These are phyloP conservation scores for Nyssa sinensis DNA, from an alignment of 148 eudicot genomes.

Conservation along the genomic window DNA sequence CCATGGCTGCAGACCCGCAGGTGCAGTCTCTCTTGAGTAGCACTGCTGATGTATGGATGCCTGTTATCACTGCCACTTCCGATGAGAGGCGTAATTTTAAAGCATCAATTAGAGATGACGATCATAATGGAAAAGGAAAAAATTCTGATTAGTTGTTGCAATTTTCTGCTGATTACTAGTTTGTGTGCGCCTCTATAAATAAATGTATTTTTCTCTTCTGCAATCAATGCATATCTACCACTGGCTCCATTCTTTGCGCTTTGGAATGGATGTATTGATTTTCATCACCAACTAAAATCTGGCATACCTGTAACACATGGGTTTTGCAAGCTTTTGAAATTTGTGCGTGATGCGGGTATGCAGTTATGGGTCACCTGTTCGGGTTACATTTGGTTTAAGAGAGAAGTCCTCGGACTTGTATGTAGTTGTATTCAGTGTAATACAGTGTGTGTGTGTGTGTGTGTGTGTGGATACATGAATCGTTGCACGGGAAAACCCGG, in stretches of 20 bases:
- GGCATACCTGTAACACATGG: too few species aligned
- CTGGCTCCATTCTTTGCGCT: not conserved
- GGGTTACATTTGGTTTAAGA: too few species aligned
- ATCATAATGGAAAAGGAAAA: conserved; percentile 26
- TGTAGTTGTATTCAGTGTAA: too few species aligned
- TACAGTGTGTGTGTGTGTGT: too few species aligned
- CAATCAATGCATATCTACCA: not conserved
- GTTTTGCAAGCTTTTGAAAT: too few species aligned
- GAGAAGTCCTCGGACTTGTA: too few species aligned
- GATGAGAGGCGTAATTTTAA: conserved; percentile 75
- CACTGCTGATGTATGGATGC: conserved; percentile 98
- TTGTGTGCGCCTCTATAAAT: not conserved
- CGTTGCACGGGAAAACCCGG: too few species aligned
- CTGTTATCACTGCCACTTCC: conserved; percentile 83
- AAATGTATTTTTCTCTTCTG: not conserved
- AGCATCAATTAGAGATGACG: conserved; percentile 32
- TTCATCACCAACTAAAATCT: too few species aligned
- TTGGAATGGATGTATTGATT: not conserved
- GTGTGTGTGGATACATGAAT: too few species aligned
- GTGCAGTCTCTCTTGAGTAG: conserved; percentile 70
- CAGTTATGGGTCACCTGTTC: too few species aligned
- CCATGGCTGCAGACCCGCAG: conserved; percentile 73
- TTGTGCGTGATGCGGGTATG: too few species aligned
- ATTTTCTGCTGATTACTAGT: conserved; percentile 2
- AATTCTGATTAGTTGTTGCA: conserved; percentile 21